Evolutionary conservation across 129 eudicot species (phyloP).

Genomic region (Ambrosia artemisiifolia): DNA sequence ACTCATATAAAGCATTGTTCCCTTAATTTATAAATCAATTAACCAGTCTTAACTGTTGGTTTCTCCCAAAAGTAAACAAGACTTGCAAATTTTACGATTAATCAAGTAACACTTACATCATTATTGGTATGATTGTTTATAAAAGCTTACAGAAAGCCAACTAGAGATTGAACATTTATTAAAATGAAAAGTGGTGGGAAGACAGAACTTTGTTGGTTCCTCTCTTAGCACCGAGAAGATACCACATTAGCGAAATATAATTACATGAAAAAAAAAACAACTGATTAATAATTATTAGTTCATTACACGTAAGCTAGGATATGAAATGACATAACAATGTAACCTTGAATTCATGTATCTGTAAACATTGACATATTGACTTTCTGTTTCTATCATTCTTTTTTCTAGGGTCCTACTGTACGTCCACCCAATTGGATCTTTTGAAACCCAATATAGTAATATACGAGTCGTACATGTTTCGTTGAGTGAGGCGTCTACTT

Average conservation of each 20-base stretch:
- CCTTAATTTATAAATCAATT: neutral
- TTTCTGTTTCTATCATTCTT: neutral
- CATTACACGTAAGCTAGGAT: neutral
- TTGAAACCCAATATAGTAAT: no score
- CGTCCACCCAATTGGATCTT: no score
- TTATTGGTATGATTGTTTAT: neutral
- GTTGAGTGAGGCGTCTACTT: no score
- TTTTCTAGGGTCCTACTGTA: no score
- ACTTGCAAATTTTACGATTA: neutral
- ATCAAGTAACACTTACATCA: neutral
- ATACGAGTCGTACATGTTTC: no score
- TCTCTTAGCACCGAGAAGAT: neutral
- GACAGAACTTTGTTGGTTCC: neutral
- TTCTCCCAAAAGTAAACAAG: neutral
- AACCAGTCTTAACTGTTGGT: neutral
- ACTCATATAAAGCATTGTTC: neutral
- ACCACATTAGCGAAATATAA: neutral
- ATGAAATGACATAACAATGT: neutral
- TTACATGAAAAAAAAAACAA: neutral
- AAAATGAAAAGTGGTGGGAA: neutral
- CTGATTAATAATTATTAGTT: neutral
- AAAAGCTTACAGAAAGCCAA: neutral
- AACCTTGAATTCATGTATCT: neutral
- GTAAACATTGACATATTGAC: neutral
- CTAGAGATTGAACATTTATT: neutral